These are phyloP conservation scores for Bathelium albidoporum DNA, from an alignment of 495 filamentous ascomycete species.

Conservation along the genomic window DNA sequence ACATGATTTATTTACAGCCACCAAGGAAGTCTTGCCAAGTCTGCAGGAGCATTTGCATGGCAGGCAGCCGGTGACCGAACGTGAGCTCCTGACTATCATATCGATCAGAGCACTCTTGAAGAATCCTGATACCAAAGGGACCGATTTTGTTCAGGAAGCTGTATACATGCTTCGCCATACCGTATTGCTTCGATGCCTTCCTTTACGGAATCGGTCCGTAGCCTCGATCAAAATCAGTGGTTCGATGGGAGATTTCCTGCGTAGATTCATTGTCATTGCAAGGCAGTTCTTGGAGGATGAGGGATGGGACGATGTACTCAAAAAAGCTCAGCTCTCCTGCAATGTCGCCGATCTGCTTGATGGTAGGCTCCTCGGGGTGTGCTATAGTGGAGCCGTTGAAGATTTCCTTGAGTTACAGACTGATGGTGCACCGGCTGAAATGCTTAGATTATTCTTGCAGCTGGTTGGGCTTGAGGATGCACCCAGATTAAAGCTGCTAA, in stretches of 20 bases:
- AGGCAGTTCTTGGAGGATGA: neutral
- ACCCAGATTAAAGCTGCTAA: neutral
- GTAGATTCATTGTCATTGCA: neutral
- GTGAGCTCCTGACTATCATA: slow-evolving; percentile 11
- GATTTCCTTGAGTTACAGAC: neutral
- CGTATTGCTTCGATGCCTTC: neutral
- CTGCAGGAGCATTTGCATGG: neutral
- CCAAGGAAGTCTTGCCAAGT: neutral
- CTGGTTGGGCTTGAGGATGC: neutral
- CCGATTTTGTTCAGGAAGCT: neutral
- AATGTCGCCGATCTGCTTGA: slow-evolving; percentile 57
- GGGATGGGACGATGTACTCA: neutral
- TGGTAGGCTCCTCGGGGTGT: slow-evolving; percentile 42
- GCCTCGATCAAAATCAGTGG: neutral
- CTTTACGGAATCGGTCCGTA: neutral
- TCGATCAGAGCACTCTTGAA: slow-evolving; percentile 6
- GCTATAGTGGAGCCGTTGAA: neutral
- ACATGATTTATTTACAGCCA: neutral
- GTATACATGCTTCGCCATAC: neutral
- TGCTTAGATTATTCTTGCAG: neutral
- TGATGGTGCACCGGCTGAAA: neutral
- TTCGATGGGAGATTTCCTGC: neutral
- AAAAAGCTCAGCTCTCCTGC: slow-evolving; percentile 19
- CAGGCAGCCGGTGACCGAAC: slow-evolving; percentile 1
- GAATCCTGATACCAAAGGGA: neutral